These are phyloP conservation scores for Phytophthora constricta DNA, from an alignment of 352 stramenopile genomes.

Conservation along the genomic window DNA sequence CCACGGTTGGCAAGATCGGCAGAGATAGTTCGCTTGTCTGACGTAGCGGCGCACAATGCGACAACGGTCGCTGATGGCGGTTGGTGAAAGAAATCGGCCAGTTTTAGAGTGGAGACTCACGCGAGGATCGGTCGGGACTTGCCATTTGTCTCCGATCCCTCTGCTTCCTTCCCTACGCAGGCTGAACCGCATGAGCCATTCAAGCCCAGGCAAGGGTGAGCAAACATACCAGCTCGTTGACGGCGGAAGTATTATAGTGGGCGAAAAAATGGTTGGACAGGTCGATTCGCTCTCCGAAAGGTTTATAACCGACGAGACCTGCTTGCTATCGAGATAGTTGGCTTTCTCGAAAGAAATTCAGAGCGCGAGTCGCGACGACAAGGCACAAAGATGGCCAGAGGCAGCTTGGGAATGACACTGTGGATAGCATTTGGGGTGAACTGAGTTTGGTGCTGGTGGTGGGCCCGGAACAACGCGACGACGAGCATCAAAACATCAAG, in stretches of 20 bases:
- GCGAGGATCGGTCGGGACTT: constrained; percentile 27
- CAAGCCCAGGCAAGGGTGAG: not conserved
- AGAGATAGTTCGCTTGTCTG: no score
- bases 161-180: not conserved
- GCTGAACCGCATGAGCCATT: no score
- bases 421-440: no score
- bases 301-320: no score
- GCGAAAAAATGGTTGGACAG: no score
- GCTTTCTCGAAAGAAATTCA: constrained; percentile 33
- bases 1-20: not conserved
- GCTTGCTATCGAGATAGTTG: not conserved
- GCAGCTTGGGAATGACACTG: no score
- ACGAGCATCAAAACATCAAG: constrained; percentile 24
- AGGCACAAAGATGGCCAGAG: no score
- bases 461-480: constrained; percentile 21
- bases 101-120: constrained; percentile 5
- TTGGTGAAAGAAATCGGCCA: not conserved
- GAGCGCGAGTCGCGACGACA: not conserved
- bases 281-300: no score
- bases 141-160: constrained; percentile 7
- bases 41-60: not conserved
- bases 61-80: constrained; percentile 9
- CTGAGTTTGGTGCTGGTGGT: no score
- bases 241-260: no score
- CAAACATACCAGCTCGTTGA: not conserved